These are phyloP conservation scores for Hanseniaspora sp. DNA, from an alignment of 1,139 yeast genomes.

Conservation along the genomic window DNA sequence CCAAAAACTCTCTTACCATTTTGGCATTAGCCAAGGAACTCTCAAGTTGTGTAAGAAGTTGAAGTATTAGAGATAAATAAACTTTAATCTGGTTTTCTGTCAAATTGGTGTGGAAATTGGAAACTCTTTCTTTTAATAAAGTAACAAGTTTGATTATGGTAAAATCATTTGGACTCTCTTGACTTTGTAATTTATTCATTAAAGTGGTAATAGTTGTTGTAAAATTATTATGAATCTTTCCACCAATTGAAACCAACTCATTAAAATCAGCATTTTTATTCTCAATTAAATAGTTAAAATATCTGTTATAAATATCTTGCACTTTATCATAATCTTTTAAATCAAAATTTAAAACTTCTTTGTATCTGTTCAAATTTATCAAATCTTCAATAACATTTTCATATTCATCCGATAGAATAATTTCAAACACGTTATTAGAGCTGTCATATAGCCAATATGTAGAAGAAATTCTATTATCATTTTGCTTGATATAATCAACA, in stretches of 20 bases:
- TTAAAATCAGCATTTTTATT: conserved; percentile 25
- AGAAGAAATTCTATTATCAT: conserved; percentile 18
- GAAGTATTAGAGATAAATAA: conserved; percentile 76
- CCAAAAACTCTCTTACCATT: conserved; percentile 44
- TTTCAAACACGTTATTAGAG: conserved; percentile 44
- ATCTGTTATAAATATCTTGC: conserved; percentile 49
- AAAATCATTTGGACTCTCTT: conserved; percentile 42
- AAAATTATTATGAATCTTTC: conserved; percentile 9
- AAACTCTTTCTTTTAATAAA: conserved; percentile 48
- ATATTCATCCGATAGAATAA: conserved; percentile 59
- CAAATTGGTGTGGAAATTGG: conserved; percentile 28
- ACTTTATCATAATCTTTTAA: conserved; percentile 34
- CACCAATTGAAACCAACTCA: not conserved
- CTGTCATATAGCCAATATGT: conserved; percentile 55
- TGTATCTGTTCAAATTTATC: conserved; percentile 50
- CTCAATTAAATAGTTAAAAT: conserved; percentile 48
- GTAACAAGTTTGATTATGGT: conserved; percentile 57
- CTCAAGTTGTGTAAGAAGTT: conserved; percentile 42
- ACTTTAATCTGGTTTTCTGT: conserved; percentile 45
- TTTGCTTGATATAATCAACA: conserved; percentile 42
- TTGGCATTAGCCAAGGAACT: conserved; percentile 23
- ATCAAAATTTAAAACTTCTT: conserved; percentile 49
- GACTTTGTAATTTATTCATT: conserved; percentile 44
- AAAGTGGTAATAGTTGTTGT: conserved; percentile 43
- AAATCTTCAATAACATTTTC: conserved; percentile 67